Evolutionary conservation across 1,284 basidiomycete genomes (phyloP), one percentile per base, ranked within the genome.

Genomic region (Sanghuangporus sanghuang): DNA sequence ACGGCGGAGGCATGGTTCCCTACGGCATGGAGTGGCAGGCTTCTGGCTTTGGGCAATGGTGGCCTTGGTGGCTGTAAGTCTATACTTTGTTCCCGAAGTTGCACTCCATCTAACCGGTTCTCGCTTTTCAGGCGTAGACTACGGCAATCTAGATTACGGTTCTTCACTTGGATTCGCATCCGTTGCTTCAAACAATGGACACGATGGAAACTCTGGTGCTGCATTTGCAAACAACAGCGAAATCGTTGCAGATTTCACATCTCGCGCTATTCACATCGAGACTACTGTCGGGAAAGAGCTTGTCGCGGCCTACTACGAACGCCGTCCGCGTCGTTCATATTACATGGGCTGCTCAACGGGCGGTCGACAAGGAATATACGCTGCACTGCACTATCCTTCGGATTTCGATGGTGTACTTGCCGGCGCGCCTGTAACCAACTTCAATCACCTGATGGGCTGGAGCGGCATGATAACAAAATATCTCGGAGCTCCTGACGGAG

Each of bases 401-500:
- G 74, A 76, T 66, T 76, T 74, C 58, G 72, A 76, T 64, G 75
- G 74, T 18, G 68, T 75, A 2, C 14, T 76, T 21, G 74, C 71
- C 1, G 75, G 75, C 1, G 66, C 73, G 12, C 74, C 75, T 6
- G 73, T 71, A 21, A 67, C 66, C 6, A 65, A 71, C 55, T 69
- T 64, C 27, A 71, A 69, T 40, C 60, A 66, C 42, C 57, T 72
- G 0, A 0, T 66, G 6, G 65, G 67, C 36, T 69, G 69, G 68
- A 36, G 8, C 42, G 38, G 32, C 57, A 39, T 69, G 66, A 21
- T 57, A 57, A 12, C 62, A 58, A 21, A 59, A 21, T 67, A 66
- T 5, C 57, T 68, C 21, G 67, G 67, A 27, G 61, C 61, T 9
- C 64, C 65, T 14, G 6, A 62, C 21, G 46, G 46, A 3, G 40